Evolutionary conservation across 352 stramenopile genomes (phyloP).

Genomic region (Aphanomyces euteiches): DNA sequence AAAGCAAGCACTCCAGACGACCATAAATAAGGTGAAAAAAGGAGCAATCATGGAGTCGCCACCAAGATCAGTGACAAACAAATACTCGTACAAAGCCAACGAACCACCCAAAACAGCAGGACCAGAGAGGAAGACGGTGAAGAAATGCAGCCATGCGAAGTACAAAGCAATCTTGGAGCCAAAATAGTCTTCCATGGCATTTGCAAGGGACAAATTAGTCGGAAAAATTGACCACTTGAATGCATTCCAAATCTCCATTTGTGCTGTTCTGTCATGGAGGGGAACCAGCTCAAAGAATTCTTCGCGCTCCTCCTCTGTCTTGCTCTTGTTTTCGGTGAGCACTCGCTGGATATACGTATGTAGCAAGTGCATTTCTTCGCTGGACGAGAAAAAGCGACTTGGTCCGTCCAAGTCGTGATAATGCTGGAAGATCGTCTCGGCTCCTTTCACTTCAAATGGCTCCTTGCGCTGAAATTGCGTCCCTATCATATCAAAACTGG

Average conservation of each 20-base stretch:
- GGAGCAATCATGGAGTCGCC: constrained; percentile 54
- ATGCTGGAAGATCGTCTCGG: constrained; percentile 1
- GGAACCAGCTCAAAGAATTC: background rate
- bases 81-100: constrained; percentile 35
- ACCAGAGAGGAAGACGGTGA: constrained; percentile 40
- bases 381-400: constrained; percentile 22
- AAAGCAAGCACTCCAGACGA: constrained; percentile 55
- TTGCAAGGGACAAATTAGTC: constrained; percentile 7
- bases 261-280: constrained; percentile 15
- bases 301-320: background rate
- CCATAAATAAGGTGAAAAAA: constrained; percentile 50
- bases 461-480: constrained; percentile 22
- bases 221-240: constrained; percentile 28
- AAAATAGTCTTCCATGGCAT: constrained; percentile 27
- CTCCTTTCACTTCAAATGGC: constrained; percentile 12
- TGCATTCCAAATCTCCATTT: constrained; percentile 15
- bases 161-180: constrained; percentile 42
- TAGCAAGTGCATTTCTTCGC: constrained; percentile 24
- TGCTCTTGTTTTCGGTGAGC: background rate
- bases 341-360: constrained; percentile 1
- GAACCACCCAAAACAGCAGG: constrained; percentile 39
- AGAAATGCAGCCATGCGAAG: constrained; percentile 62
- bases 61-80: constrained; percentile 37
- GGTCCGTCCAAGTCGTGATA: constrained; percentile 15
- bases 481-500: background rate